Evolutionary conservation across 164 flowering plant species (phyloP), one percentile per base, ranked within the genome.

Genomic region (Magnolia changhungtana): DNA sequence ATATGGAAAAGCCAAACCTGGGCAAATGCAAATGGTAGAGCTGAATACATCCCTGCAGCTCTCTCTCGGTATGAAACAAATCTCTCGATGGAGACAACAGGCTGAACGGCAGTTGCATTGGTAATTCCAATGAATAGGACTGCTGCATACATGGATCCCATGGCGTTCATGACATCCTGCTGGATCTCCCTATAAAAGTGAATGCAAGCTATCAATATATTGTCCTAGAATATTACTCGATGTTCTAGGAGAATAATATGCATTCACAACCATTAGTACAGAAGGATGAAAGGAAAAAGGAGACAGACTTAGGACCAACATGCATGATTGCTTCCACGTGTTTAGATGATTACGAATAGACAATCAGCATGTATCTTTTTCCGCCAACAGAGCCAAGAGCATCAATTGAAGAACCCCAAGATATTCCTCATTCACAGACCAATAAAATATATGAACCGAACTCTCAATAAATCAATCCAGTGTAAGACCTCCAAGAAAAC

Each of bases 131-230:
- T 86, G 77, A 96, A 96, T 50, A 96, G 81, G 58, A 96, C 89
- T 13, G 99, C 99, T 16, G 91, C 88, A 81, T 96, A 96, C 94
- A 96, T 83, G 76, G 99, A 92, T 70, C 98, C 99, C 97, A 96
- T 90, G 51, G 99, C 97, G 84, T 96, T 93, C 27, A 86, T 84
- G 69, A 94, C 78, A 75, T 94, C 95, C 85, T 91, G 97, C 78
- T 87, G 91, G 9, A 82, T 88, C 24, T 90, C 97, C 89, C 99
- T 95, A 89, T 21, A 80, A 65, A 65, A 59, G n/a, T 49, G 21
- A 72, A 61, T 59, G 61, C 13, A 55, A 16, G 61, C 61, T 11
- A 16, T 55, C 61, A 55, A 16, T 16, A 55, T 55, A 13, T 52
- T 52, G 13, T 55, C 18, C 13, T 55, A 55, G 61, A 55, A 55